Conservation (phyloP, 2,329 filamentous ascomycete genomes). For the Xylogone sp. region DNA sequence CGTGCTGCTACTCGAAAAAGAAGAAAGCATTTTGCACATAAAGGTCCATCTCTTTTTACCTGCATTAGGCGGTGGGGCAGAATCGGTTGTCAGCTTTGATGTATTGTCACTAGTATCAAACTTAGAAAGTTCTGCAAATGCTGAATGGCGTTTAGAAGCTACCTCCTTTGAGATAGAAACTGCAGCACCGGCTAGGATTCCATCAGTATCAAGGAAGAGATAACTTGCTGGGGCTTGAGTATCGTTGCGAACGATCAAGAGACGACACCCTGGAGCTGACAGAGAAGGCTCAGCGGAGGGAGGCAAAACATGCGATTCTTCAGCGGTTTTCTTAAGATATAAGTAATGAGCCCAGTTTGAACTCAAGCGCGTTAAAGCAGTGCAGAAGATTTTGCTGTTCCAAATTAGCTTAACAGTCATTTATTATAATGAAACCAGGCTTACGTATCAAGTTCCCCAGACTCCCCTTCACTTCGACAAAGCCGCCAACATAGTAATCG, state of each 20-base stretch:
- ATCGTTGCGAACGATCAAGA: conserved; percentile 69
- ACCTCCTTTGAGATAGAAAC: conserved; percentile 7
- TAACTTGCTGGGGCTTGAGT: conserved; percentile 29
- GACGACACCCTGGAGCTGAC: conserved; percentile 63
- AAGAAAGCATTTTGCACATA: conserved; percentile 58
- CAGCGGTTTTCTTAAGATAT: conserved; percentile 53
- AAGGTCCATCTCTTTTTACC: conserved; percentile 60
- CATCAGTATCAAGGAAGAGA: conserved; percentile 60
- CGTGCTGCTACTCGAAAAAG: conserved; percentile 21
- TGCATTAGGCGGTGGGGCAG: conserved; percentile 12
- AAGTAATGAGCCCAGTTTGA: conserved; percentile 62
- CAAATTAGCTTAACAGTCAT: conserved; percentile 16
- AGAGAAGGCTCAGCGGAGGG: conserved; percentile 63
- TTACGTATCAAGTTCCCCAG: conserved; percentile 51
- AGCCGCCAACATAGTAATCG: conserved; percentile 68
- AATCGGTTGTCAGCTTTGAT: conserved; percentile 14
- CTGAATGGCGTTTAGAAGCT: conserved; percentile 23
- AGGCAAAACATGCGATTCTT: conserved; percentile 40
- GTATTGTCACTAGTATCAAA: conserved; percentile 10
- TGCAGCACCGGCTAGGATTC: conserved; percentile 32
- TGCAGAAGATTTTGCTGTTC: conserved; percentile 52
- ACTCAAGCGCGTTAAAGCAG: conserved; percentile 52
- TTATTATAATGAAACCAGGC: conserved; percentile 26
- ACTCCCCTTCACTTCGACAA: conserved; percentile 55
- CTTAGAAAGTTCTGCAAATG: conserved; percentile 12